Evolutionary conservation across 129 eudicot species (phyloP), one percentile per base, ranked within the genome.

Genomic region (sunflower (Helianthus annuus)): DNA sequence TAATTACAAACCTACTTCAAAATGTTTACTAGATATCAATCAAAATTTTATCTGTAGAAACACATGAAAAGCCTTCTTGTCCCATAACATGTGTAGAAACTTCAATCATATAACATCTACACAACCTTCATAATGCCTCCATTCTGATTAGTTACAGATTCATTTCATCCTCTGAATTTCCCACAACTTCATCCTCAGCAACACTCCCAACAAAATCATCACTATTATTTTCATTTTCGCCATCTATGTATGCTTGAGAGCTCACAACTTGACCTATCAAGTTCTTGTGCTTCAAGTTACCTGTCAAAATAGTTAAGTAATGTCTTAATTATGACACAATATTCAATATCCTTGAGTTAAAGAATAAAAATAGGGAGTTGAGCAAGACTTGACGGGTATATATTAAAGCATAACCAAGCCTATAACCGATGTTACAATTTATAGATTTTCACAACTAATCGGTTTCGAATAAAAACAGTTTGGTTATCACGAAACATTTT

Each of bases 251-350:
- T 34, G 85, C 87, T 84, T 89, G 96, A 17, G 96, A 89, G 79
- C 96, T 86, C 55, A 89, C 89, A 19, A 82, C 81, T 62, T 86
- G 81, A 53, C 96, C 96, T 80, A 57, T 77, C 83, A 89, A 80
- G 77, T 89, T 83, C 82, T 89, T 89, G 69, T 89, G 96, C 68
- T 82, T 89, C 61, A 89, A 83, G 83, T 89, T 89, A 59, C 89
- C 96, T 89, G 88, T 74, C 56, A 64, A 80, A 51, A 61, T 49
- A 63, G 65, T 59, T 32, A 59, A 59, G 39, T 10, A 11, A 27
- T 24, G 39, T 24, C 7, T 58, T 24, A 58, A 24, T 11, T 58
- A 48, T 51, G 6, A 51, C 56, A 51, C 56, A 11, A 12, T 57
- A 57, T 57, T 57, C 34, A 8, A 55, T 55, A 19, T 22, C 34